Base-by-base conservation (phyloP, 1,139 yeast genomes). In the Hyphopichia pseudoburtonii region DNA sequence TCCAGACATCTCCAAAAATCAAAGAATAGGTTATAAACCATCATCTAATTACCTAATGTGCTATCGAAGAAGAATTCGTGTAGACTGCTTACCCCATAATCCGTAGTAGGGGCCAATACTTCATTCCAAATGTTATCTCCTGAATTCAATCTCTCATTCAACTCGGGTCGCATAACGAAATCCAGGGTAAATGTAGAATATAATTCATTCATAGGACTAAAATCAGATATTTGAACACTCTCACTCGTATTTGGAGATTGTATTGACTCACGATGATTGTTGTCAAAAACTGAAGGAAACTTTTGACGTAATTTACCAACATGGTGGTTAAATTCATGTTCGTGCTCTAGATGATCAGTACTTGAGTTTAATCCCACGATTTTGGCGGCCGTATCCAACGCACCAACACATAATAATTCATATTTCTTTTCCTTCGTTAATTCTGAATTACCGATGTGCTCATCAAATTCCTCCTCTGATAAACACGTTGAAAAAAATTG, bases 41-140 rank as follows among this genome's bases (percentile, higher is more conserved):
- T 21, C 23, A 7, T 21, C n/a, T 14, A 23, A 23, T 11, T 28
- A 7, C 32, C 32, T 5, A 30, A 30, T 5, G 23, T 19, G 14
- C 32, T 19, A 12, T 30, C 32, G 24, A 30, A 30, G 17, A 30
- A 30, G 12, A 30, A 30, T 4, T 30, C 32, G 14, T 30, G 32
- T 4, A 30, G 4, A 21, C 14, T 19, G 12, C 11, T 12, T n/a
- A 30, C 11, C 10, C 32, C 32, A 15, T 19, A 12, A 30, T 30
- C 32, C 11, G 12, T 11, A 7, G 19, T 8, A 6, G 24, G 17
- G 14, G 17, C 11, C 12, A 26, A 14, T 8, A 30, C 8, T 3
- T 21, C 32, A 17, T 21, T 30, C 32, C 23, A 30, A 22, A 14
- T 21, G 21, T 10, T 12, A 19, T 10, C 17, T 5, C 23, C 10